Evolutionary conservation across 1,284 basidiomycete species (phyloP).

Genomic region (Trametes pubescens): DNA sequence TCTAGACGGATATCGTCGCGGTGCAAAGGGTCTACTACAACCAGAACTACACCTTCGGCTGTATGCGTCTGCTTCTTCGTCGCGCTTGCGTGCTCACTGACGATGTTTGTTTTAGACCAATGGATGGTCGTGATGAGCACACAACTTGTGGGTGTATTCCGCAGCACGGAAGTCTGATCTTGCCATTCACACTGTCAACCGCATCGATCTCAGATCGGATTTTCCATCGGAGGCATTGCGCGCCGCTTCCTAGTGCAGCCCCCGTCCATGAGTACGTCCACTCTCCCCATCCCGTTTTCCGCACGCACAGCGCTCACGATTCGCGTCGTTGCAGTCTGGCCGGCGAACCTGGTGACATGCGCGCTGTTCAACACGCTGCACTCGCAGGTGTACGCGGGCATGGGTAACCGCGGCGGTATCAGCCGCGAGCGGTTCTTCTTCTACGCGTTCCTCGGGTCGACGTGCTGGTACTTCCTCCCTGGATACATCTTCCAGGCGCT

Average conservation of each 20-base stretch:
- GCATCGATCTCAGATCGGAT: constrained; percentile 54
- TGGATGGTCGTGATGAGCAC: constrained; percentile 63
- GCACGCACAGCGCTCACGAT: background rate
- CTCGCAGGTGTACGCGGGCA: constrained; percentile 60
- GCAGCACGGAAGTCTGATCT: constrained; percentile 2
- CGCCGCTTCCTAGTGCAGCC: constrained; percentile 77
- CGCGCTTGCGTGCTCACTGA: background rate
- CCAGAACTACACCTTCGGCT: constrained; percentile 55
- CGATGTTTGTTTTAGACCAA: constrained; percentile 55
- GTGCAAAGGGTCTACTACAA: constrained; percentile 69
- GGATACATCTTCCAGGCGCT: constrained; percentile 58
- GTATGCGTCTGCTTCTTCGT: constrained; percentile 42
- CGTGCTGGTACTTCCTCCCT: constrained; percentile 59
- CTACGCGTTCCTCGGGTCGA: constrained; percentile 50
- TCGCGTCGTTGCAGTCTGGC: constrained; percentile 64
- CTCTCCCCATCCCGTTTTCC: constrained; percentile 2
- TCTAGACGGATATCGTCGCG: constrained; percentile 64
- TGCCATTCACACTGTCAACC: constrained; percentile 11
- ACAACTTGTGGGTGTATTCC: constrained; percentile 51
- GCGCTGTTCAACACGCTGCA: constrained; percentile 70
- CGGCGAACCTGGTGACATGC: constrained; percentile 64
- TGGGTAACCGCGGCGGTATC: constrained; percentile 52
- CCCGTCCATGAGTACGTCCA: constrained; percentile 71
- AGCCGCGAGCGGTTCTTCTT: constrained; percentile 61
- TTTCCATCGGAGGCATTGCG: constrained; percentile 70